Percentiles rank a stretch among this genome's conserved stretches.
phyloP scores from a whole-genome alignment of 768 basidiomycete species.

The Amanita exitialis region DNA sequence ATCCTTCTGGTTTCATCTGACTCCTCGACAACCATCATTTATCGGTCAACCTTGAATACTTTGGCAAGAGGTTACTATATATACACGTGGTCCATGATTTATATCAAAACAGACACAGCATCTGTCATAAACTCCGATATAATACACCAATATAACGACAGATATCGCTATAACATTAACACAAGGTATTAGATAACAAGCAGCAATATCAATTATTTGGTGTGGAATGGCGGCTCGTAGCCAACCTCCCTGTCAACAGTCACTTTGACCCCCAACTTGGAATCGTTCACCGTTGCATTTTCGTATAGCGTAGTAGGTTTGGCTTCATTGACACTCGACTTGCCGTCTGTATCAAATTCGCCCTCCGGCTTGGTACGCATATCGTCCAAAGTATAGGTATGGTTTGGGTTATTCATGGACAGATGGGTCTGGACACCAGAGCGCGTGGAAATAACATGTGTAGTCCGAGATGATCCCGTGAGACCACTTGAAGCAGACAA shows the following conservation, averaged over 20 bases:
- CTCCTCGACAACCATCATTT: too few species aligned
- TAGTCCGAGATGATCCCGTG: constrained; percentile 36
- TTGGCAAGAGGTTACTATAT: too few species aligned
- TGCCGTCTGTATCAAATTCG: constrained; percentile 33
- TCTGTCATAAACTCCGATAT: background rate
- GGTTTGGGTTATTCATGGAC: constrained; percentile 20
- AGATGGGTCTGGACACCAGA: constrained; percentile 30
- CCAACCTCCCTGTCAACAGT: constrained; percentile 49
- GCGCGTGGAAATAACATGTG: constrained; percentile 41
- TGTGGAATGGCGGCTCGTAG: constrained; percentile 23
- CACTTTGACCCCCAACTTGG: constrained; percentile 40
- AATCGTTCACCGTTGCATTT: constrained; percentile 15
- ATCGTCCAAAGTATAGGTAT: constrained; percentile 46
- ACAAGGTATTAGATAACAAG: background rate
- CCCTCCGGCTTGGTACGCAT: constrained; percentile 37
- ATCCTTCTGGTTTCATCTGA: too few species aligned
- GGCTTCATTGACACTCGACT: constrained; percentile 29
- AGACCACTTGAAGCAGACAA: constrained; percentile 32
- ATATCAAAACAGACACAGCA: background rate
- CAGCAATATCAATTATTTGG: background rate
- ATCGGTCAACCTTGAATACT: too few species aligned
- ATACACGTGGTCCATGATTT: background rate
- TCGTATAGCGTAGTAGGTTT: constrained; percentile 24
- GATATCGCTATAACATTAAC: background rate
- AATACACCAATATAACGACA: background rate